Percentiles rank a stretch among this genome's conserved stretches.
Conservation (phyloP, 2,329 filamentous ascomycete genomes). For the Microcera coccophila region DNA sequence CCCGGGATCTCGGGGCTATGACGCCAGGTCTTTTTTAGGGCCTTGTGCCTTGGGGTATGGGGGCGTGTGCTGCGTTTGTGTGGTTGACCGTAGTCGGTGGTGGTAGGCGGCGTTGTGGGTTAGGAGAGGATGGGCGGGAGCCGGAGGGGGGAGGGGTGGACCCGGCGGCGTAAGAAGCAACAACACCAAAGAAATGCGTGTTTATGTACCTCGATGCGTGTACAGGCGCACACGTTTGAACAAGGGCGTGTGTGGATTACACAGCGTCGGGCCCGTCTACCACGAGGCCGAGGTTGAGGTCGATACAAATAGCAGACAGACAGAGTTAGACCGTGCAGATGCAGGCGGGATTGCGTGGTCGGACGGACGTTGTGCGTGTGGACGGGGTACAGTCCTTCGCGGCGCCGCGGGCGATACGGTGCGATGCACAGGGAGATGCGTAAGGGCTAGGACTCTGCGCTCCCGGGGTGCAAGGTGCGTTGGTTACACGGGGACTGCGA, state of each 20-base stretch:
- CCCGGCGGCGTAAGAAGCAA: slow-evolving; percentile 8
- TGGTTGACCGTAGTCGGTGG: slow-evolving; percentile 18
- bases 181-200: slow-evolving; percentile 10
- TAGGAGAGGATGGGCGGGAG: slow-evolving; percentile 17
- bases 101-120: slow-evolving; percentile 16
- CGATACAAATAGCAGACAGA: background rate
- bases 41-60: slow-evolving; percentile 12
- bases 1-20: slow-evolving; percentile 44
- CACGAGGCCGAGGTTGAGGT: too few relatives aligned
- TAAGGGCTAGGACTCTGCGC: slow-evolving; percentile 14
- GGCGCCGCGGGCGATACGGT: background rate
- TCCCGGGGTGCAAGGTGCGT: slow-evolving; percentile 12
- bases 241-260: slow-evolving; percentile 21
- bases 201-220: slow-evolving; percentile 16
- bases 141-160: slow-evolving; percentile 25
- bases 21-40: slow-evolving; percentile 25
- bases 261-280: slow-evolving; percentile 5
- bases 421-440: slow-evolving; percentile 1
- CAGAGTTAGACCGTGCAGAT: slow-evolving; percentile 9
- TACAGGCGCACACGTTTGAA: slow-evolving; percentile 10
- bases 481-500: slow-evolving; percentile 26
- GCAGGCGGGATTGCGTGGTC: slow-evolving; percentile 18
- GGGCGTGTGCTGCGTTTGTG: slow-evolving; percentile 23
- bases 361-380: slow-evolving; percentile 16
- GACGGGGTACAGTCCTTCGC: slow-evolving; percentile 6